Evolutionary conservation across 192 early-diverging fungal genomes (phyloP), one percentile per base, ranked within the genome.

Genomic region (Gonapodya sp.): DNA sequence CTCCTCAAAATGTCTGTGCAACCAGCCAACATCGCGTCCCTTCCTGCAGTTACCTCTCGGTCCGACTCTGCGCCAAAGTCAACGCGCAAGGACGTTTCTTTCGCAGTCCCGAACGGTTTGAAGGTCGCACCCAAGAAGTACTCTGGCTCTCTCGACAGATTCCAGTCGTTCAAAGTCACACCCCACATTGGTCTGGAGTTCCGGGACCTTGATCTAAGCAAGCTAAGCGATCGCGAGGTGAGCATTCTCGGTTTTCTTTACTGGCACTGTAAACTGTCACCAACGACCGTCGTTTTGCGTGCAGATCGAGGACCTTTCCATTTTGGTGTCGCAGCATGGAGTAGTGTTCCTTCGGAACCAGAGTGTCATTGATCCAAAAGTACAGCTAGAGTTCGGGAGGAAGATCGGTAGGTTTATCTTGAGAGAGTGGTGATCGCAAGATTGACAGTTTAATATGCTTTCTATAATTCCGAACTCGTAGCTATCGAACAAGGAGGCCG

Each of bases 341-440:
- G 84, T 82, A 1, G 82, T 85, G 73, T 85, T 85, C 35, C 83
- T 85, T 73, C 64, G 84, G 18, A 81, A 82, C 73, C 84, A 85
- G 78, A 78, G 81, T 32, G 84, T 79, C n/a, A 74, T 85, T 18
- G 78, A 80, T 64, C 79, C 80, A 18, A 75, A 84, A 31, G 36
- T 81, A 18, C 84, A 85, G 34, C 77, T 83, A 36, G 78, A 82
- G 73, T 36, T 85, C 8, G 83, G 79, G 18, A 81, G 79, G 18
- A 79, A 81, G 34, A 80, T 83, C 73, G 84, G 84, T 34, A 36
- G 78, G 33, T 79, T n/a, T n/a, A n/a, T n/a, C n/a, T n/a, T n/a
- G n/a, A n/a, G n/a, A n/a, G n/a, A 84, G 34, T 82, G 81, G 8
- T 34, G 80, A n/a, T 80, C 81, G 0, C 81, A 81, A 24, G 80